Base-by-base conservation (phyloP, 176 grass and related monocot genomes). In the Pharus latifolius region DNA sequence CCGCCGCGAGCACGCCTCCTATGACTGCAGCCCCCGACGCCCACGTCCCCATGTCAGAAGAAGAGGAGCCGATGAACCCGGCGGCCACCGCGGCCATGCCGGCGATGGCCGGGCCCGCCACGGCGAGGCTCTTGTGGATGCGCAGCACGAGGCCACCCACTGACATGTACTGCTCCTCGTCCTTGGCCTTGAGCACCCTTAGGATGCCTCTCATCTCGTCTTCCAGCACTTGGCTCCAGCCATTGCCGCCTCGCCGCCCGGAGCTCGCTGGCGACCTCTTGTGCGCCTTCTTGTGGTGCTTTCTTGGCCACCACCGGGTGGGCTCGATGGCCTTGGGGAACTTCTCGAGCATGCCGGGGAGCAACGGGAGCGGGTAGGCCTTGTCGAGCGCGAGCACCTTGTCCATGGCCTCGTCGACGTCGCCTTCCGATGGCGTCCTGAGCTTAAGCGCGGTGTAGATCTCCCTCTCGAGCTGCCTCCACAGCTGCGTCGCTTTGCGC, bases 271-370 rank as follows among this genome's bases (percentile, higher is more conserved):
- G 1, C 11, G 40, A 3, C 29, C 10, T 17, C 60, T 15, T 29
- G 61, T 38, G 31, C 29, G 10, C 20, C 23, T 31, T 27, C 54
- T 37, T 50, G 2, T 42, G 7, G 25, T 20, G 18, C 31, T 33
- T 43, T 9, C 25, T 57, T 6, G 88, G 88, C 88, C 88, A 91
- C 88, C 80, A 91, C 3, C 72, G 26, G 0, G 88, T 0, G 4
- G 83, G 72, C 72, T 84, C 49, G 6, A 92, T n/a, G 5, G 10
- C n/a, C 42, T 66, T 53, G 5, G 84, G 89, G 44, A 84, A 91
- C 62, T 91, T 91, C 0, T 87, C 88, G 6, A 89, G 67, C 87
- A 89, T 89, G 0, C 20, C 55, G 1, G 70, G 67, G 15, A 89
- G 32, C 19, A 89, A 24, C 0, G 82, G 67, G 1, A 85, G 87